A percentile compares a stretch with the other conserved stretches of the same genome.
phyloP scores from a whole-genome alignment of 805 yeast species.

The Starmerella riodocensis region DNA sequence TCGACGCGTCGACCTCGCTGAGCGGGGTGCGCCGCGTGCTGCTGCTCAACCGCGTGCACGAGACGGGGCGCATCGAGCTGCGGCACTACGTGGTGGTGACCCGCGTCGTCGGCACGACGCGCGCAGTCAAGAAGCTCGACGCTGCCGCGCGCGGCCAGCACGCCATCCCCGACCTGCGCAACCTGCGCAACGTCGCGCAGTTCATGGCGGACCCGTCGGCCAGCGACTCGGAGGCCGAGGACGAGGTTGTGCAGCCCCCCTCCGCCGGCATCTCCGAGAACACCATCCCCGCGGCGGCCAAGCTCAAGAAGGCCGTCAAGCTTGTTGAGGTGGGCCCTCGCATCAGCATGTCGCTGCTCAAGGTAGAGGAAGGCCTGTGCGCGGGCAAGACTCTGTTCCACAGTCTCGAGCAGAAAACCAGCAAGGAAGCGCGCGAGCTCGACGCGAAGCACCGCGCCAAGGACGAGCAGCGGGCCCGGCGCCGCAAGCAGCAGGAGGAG shows the following conservation, averaged over 20 bases:
- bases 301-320: conserved; percentile 70
- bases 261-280: conserved; percentile 30
- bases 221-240: conserved; percentile 88
- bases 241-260: conserved; percentile 44
- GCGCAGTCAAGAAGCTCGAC: conserved; percentile 57
- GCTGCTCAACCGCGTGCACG: conserved; percentile 59
- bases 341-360: conserved; percentile 55
- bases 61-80: conserved; percentile 61
- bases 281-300: conserved; percentile 19
- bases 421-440: conserved; percentile 43
- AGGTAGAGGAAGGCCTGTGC: conserved; percentile 87
- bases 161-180: conserved; percentile 54
- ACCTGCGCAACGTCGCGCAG: conserved; percentile 66
- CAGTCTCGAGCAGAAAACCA: conserved; percentile 49
- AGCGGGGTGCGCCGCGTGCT: conserved; percentile 69
- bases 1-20: conserved; percentile 57
- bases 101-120: conserved; percentile 55
- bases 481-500: conserved; percentile 66
- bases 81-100: conserved; percentile 87
- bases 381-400: conserved; percentile 82
- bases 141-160: conserved; percentile 50
- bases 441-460: conserved; percentile 55
- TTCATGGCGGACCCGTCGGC: conserved; percentile 71
- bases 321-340: conserved; percentile 91
- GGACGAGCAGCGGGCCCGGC: conserved; percentile 48